These are phyloP conservation scores for Cutaneotrichosporon sp. DNA, from an alignment of 1,284 basidiomycete species.

Conservation along the genomic window DNA sequence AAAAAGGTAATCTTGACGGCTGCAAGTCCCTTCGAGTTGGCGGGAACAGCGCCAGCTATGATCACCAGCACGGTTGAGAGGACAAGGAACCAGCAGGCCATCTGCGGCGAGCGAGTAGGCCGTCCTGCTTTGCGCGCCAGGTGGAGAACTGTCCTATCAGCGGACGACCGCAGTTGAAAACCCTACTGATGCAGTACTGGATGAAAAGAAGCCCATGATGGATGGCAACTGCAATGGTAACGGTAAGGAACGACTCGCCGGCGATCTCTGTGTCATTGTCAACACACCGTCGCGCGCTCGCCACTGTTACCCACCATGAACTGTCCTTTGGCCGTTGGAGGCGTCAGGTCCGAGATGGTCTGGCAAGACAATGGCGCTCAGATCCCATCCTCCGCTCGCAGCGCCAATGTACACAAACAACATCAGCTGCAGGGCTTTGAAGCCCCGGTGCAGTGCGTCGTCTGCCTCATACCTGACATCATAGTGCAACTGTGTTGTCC, in stretches of 20 bases:
- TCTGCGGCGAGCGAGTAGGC: background rate
- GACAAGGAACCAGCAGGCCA: background rate
- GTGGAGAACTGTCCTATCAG: background rate
- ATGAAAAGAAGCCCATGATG: conserved; percentile 19
- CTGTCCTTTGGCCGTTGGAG: background rate
- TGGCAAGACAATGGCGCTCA: background rate
- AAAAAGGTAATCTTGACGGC: conserved; percentile 28
- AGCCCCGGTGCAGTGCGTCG: conserved; percentile 25
- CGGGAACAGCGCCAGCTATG: conserved; percentile 18
- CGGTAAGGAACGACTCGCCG: conserved; percentile 18
- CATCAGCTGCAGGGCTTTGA: conserved; percentile 27
- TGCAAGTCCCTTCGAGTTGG: background rate
- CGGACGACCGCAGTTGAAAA: background rate
- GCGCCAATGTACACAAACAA: conserved; percentile 34
- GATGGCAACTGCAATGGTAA: conserved; percentile 18
- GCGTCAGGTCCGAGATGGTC: background rate
- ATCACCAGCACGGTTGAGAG: conserved; percentile 18
- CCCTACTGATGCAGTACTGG: conserved; percentile 19
- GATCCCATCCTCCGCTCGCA: conserved; percentile 27
- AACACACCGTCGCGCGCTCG: no score
- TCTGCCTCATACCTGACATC: conserved; percentile 29
- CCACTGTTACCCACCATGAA: background rate
- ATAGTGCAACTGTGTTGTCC: conserved; percentile 31
- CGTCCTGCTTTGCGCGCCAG: background rate
- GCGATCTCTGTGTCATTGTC: background rate